Conservation (phyloP, 352 stramenopile genomes). For the Globisporangium paroecandrum region DNA sequence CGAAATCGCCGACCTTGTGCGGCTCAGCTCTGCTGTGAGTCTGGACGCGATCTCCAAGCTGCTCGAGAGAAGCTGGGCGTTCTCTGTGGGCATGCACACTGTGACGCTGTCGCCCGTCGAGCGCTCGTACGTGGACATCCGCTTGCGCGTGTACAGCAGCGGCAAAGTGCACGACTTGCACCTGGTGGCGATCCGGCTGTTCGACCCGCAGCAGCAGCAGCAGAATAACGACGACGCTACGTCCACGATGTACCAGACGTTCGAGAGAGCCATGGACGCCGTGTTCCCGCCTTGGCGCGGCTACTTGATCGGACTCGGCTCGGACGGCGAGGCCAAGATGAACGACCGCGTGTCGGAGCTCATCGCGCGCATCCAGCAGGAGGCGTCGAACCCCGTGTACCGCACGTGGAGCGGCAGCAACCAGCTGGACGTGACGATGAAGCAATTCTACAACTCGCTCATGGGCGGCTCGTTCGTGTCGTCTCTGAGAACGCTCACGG, state of each 20-base stretch:
- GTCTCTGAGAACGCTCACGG: slow-evolving; percentile 27
- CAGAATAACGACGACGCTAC: slow-evolving; percentile 4
- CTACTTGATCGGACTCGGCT: slow-evolving; percentile 33
- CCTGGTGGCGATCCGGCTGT: slow-evolving; percentile 33
- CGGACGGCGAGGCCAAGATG: slow-evolving; percentile 32
- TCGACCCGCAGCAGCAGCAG: slow-evolving; percentile 15
- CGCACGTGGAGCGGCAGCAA: slow-evolving; percentile 28
- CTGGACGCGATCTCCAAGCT: slow-evolving; percentile 34
- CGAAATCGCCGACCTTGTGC: slow-evolving; percentile 28
- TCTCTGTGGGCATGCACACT: slow-evolving; percentile 41
- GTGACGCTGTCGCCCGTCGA: slow-evolving; percentile 17
- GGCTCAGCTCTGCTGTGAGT: slow-evolving; percentile 39
- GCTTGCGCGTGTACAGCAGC: slow-evolving; percentile 33
- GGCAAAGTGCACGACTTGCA: slow-evolving; percentile 38
- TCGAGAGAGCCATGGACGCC: slow-evolving; percentile 30
- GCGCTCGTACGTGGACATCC: slow-evolving; percentile 41
- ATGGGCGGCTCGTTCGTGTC: slow-evolving; percentile 38
- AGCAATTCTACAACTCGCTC: slow-evolving; percentile 42
- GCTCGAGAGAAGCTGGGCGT: slow-evolving; percentile 39
- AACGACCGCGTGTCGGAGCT: slow-evolving; percentile 25
- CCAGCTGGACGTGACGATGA: slow-evolving; percentile 35
- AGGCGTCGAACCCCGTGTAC: slow-evolving; percentile 26
- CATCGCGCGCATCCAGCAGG: slow-evolving; percentile 27
- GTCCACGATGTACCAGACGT: slow-evolving; percentile 26
- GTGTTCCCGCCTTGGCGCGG: slow-evolving; percentile 39